Evolutionary conservation across 2,329 filamentous ascomycete species (phyloP).

Genomic region (Clonostachys solani): DNA sequence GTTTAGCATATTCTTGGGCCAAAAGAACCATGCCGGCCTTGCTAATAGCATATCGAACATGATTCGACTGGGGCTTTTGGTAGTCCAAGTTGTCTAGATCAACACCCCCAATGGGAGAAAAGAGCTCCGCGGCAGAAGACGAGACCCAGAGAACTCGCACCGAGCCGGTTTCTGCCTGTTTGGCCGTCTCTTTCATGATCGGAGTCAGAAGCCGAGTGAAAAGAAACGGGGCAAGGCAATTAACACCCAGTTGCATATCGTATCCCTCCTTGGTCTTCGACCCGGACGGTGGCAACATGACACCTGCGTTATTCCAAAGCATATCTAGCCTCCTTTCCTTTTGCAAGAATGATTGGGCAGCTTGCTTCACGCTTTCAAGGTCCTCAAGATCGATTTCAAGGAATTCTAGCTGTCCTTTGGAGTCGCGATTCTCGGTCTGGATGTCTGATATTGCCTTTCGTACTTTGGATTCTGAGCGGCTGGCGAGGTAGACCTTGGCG

Average conservation of each 20-base stretch:
- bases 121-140: conserved; percentile 12
- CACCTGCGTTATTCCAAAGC: conserved; percentile 33
- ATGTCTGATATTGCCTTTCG: conserved; percentile 33
- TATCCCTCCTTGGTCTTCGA: conserved; percentile 28
- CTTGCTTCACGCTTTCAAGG: conserved; percentile 18
- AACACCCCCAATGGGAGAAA: conserved; percentile 3
- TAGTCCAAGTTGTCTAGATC: conserved; percentile 14
- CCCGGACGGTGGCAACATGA: conserved; percentile 29
- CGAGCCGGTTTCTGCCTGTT: conserved; percentile 14
- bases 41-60: conserved; percentile 15
- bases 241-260: conserved; percentile 33
- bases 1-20: conserved; percentile 13
- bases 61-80: conserved; percentile 4
- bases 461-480: conserved; percentile 35
- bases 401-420: conserved; percentile 29
- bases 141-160: conserved; percentile 20
- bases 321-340: conserved; percentile 22
- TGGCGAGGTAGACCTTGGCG: conserved; percentile 46
- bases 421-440: conserved; percentile 17
- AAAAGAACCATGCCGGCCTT: conserved; percentile 16
- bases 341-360: conserved; percentile 14
- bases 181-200: conserved; percentile 19
- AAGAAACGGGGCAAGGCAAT: conserved; percentile 30
- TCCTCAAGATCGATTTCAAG: conserved; percentile 32
- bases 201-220: conserved; percentile 29